Base-by-base conservation (phyloP, 495 filamentous ascomycete species). In the Clohesyomyces aquaticus region DNA sequence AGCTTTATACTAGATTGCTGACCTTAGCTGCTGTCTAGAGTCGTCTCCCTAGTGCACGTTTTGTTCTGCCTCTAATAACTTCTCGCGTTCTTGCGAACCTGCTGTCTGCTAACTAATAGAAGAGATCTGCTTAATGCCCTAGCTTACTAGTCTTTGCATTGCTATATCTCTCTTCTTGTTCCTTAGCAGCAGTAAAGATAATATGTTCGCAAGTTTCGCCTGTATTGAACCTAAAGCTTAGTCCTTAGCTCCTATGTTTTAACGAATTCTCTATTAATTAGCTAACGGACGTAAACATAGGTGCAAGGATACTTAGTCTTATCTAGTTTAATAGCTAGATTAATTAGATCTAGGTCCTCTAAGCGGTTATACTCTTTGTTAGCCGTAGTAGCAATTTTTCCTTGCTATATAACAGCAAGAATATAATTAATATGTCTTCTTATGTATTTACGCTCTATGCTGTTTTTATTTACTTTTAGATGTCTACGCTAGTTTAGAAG, bases 221-320 rank as follows among this genome's bases (percentile, higher is more conserved):
- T 47, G 43, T 47, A 47, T 47, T 47, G 18, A 47, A 47, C 43
- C 43, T 47, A 47, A 47, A 47, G 43, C 43, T 47, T 18, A 47
- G 43, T 47, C 43, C 43, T 47, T 47, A 47, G 43, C 43, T 47
- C 43, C 43, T 47, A 47, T 47, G 21, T 47, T n/a, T 47, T 47
- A 47, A 47, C 21, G 18, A 47, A 47, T 47, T 47, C 43, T 18
- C 43, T 47, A 18, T 47, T 18, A 47, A 47, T 47, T 4, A 47
- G 43, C 43, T 18, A 47, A 47, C 21, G 4, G 43, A 47, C 43
- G 43, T 47, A 47, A 47, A 47, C 43, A 18, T 47, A 47, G 43
- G 43, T 47, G 43, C 43, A 18, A 47, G 43, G 43, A 47, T 47
- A 47, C 43, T 47, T 47, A 18, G 43, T 47, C 43, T 47, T 47